Conservation (phyloP, 2,329 filamentous ascomycete species). For the Metarhizium guizhouense region DNA sequence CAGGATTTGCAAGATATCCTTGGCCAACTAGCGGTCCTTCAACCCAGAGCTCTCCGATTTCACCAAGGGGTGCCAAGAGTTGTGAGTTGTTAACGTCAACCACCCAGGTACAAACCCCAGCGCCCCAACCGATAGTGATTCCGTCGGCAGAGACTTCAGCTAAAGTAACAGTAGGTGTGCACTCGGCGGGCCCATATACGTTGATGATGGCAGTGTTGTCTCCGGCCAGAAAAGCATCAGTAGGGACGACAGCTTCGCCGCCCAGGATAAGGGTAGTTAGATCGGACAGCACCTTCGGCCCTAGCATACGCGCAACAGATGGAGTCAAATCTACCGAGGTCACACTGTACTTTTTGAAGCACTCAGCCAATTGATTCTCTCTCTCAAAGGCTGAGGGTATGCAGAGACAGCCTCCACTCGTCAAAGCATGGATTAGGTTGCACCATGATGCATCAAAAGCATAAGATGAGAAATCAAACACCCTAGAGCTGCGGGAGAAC, state of each 20-base stretch:
- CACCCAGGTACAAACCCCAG: constrained; percentile 16
- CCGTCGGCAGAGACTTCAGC: neutral
- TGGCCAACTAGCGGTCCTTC: constrained; percentile 35
- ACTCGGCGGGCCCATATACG: constrained; percentile 14
- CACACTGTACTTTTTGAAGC: constrained; percentile 5
- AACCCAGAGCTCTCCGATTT: constrained; percentile 23
- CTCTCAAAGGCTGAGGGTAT: constrained; percentile 4
- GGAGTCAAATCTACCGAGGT: constrained; percentile 11
- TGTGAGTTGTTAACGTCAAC: constrained; percentile 16
- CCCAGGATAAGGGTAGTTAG: constrained; percentile 10
- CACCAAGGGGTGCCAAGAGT: constrained; percentile 16
- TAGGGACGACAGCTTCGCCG: constrained; percentile 8
- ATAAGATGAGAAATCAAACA: constrained; percentile 11
- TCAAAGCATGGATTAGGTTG: constrained; percentile 7
- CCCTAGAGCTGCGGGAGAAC: constrained; percentile 1
- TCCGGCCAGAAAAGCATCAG: constrained; percentile 4
- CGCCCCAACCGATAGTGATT: neutral
- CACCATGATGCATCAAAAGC: constrained; percentile 9
- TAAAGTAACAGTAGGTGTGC: neutral
- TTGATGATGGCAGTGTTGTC: constrained; percentile 10
- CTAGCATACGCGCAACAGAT: constrained; percentile 10
- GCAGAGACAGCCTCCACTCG: constrained; percentile 6
- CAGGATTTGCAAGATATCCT: constrained; percentile 36
- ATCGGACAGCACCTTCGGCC: constrained; percentile 1
- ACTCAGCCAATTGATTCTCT: constrained; percentile 6